Evolutionary conservation across 2,329 filamentous ascomycete species (phyloP), one percentile per base, ranked within the genome.

Genomic region (Claviceps maximensis): DNA sequence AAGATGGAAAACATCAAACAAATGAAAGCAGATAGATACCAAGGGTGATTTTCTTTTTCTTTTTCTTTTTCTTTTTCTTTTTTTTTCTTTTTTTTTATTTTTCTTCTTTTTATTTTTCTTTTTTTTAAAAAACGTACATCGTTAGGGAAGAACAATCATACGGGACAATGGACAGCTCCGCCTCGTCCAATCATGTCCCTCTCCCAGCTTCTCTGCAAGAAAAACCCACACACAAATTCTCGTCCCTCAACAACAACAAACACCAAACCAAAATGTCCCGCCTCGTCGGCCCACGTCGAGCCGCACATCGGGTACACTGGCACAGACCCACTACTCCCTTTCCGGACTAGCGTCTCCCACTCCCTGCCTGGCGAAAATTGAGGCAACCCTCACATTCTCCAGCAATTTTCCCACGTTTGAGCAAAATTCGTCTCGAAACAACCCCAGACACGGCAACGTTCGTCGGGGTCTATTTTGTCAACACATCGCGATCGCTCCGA

Each of bases 381-480:
- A 54, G 57, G 66, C 65, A 71, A 66, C 68, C 67, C 69, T 69
- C 67, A 68, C 62, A 61, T 61, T 61, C 53, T 54, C 44, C 48
- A 63, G 64, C 61, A 63, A 65, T 69, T 69, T 69, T 65, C 62
- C 59, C 63, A 63, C 64, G 65, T 65, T 61, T 64, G 67, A 70
- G 68, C 65, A 71, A 71, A 67, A 69, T 71, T 70, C 68, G 64
- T 60, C 66, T 68, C 64, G 66, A 52, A 47, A 61, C 65, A 70
- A 67, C 67, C 62, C 67, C 67, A 69, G 68, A 68, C 67, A 64
- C 66, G 63, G 63, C 68, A 66, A 63, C 63, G 62, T 61, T 68
- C 59, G 65, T 68, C 65, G 66, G 66, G 67, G 67, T 63, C 60
- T 58, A 58, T 58, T 19, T 55, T 38, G 21, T 48, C 59, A 61